Evolutionary conservation across 108 stramenopile genomes (phyloP).

Genomic region (Discostella stelligeroides): DNA sequence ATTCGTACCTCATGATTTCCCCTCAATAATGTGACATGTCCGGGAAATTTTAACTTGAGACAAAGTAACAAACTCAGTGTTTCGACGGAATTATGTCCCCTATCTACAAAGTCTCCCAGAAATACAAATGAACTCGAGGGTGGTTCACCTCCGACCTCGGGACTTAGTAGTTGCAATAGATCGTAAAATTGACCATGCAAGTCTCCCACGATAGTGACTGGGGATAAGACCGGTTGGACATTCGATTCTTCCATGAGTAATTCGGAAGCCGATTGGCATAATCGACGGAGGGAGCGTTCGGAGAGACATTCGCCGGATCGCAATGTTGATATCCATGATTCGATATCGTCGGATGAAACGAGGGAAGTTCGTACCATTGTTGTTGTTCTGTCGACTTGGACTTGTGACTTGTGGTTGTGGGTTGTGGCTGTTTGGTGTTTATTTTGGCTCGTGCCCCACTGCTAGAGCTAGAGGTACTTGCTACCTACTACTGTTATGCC

Average conservation of each 20-base stretch:
- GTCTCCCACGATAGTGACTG: slow-evolving; percentile 93
- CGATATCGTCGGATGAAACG: slow-evolving; percentile 65
- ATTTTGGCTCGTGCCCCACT: too few relatives aligned
- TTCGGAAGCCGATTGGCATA: slow-evolving; percentile 54
- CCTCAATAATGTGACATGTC: slow-evolving; percentile 86
- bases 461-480: too few relatives aligned
- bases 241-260: slow-evolving; percentile 84
- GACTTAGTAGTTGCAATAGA: slow-evolving; percentile 81
- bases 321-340: slow-evolving; percentile 78
- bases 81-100: slow-evolving; percentile 94
- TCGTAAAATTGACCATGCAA: slow-evolving; percentile 97
- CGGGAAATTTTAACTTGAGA: slow-evolving; percentile 88
- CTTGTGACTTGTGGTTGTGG: too few relatives aligned
- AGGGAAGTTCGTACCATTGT: slow-evolving; percentile 25
- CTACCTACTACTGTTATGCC: too few relatives aligned
- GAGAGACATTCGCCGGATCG: slow-evolving; percentile 77
- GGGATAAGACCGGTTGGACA: slow-evolving; percentile 79
- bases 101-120: slow-evolving; percentile 94
- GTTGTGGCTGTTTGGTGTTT: too few relatives aligned
- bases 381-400: too few relatives aligned
- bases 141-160: slow-evolving; percentile 74
- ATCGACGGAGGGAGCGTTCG: slow-evolving; percentile 62
- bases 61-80: slow-evolving; percentile 89
- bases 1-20: slow-evolving; percentile 86
- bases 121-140: slow-evolving; percentile 92